Conservation (phyloP, 305 asterid species). For the Rubia tinctorum region DNA sequence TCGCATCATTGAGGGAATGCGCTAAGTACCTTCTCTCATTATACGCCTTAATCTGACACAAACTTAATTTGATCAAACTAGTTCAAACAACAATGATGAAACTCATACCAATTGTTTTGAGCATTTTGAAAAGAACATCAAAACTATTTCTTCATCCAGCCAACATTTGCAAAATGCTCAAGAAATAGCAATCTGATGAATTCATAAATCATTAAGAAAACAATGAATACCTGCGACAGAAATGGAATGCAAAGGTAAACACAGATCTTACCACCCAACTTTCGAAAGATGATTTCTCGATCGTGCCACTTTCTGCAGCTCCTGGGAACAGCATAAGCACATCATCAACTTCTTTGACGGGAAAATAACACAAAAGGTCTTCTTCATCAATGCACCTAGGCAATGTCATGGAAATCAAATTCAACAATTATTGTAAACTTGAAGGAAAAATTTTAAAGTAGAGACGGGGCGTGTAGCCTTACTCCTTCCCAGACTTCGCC, state of each 20-base stretch:
- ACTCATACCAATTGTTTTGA: background rate
- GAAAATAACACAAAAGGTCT: slow-evolving; percentile 55
- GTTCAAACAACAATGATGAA: background rate
- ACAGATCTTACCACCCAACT: slow-evolving; percentile 64
- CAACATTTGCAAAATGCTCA: background rate
- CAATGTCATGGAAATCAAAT: background rate
- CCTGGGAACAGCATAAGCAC: slow-evolving; percentile 58
- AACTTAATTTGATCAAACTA: background rate
- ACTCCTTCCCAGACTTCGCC: slow-evolving; percentile 46
- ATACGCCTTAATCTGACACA: slow-evolving; percentile 22
- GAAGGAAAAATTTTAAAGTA: background rate
- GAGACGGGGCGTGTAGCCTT: slow-evolving; percentile 24
- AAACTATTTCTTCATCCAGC: background rate
- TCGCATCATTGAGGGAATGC: slow-evolving; percentile 28
- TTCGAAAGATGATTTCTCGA: slow-evolving; percentile 54
- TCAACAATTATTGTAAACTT: background rate
- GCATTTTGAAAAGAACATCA: too few species aligned
- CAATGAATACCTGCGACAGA: background rate
- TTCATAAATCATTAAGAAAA: background rate
- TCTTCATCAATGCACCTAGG: slow-evolving; percentile 61
- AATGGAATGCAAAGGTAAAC: background rate
- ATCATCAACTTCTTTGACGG: slow-evolving; percentile 57
- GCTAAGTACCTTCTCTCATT: slow-evolving; percentile 27
- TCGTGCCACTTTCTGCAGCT: slow-evolving; percentile 49
- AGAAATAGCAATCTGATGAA: background rate